These are phyloP conservation scores for Plasmodium cynomolgi DNA, from an alignment of 169 alveolate species.

Conservation along the genomic window DNA sequence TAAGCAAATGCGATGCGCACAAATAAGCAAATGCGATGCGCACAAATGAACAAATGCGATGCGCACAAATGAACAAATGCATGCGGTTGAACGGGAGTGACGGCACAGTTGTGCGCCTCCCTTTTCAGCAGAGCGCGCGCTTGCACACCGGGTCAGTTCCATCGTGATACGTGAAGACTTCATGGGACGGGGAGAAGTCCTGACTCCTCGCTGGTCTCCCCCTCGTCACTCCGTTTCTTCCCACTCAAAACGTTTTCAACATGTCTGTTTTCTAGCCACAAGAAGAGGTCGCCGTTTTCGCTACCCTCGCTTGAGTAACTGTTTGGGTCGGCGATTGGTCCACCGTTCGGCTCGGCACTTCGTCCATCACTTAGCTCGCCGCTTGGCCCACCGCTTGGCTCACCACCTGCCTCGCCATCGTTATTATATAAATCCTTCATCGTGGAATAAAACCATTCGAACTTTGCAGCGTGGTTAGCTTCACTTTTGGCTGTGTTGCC, in stretches of 20 bases:
- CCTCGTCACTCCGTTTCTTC: conserved; percentile 4
- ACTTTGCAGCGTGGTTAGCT: conserved; percentile 9
- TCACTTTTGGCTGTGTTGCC: neutral
- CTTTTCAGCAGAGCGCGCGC: neutral
- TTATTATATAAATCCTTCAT: conserved; percentile 23
- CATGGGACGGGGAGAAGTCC: neutral
- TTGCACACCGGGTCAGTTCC: neutral
- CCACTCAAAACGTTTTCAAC: conserved; percentile 36
- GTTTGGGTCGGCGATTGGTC: neutral
- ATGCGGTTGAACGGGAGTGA: neutral
- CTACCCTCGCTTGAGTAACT: conserved; percentile 37
- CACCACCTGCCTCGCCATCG: neutral
- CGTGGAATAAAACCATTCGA: conserved; percentile 58
- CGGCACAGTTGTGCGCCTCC: neutral
- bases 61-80: neutral
- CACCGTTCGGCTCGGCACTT: neutral
- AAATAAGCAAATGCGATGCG: neutral
- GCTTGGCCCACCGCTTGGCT: neutral
- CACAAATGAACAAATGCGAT: neutral
- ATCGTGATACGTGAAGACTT: neutral
- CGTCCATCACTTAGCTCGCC: no score
- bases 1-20: neutral
- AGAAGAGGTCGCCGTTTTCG: conserved; percentile 41
- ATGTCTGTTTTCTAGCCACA: conserved; percentile 58
- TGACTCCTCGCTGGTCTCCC: neutral